A percentile compares a stretch with the other conserved stretches of the same genome.
Conservation (phyloP, 768 basidiomycete genomes). For the Pleurotus tuber-regium region DNA sequence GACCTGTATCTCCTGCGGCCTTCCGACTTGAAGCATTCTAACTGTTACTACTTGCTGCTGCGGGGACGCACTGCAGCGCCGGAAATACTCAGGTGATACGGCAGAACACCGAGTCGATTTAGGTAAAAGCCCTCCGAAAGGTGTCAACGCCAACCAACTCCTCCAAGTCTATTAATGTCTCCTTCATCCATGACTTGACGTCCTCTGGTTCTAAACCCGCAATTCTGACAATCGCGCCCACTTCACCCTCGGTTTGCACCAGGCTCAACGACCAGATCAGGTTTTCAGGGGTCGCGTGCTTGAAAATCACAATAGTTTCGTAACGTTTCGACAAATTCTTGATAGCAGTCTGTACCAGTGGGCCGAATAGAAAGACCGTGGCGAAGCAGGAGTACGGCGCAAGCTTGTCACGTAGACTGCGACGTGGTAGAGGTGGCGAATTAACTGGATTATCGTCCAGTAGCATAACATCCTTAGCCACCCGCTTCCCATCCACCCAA, state of each 20-base stretch:
- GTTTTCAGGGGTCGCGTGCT: slow-evolving; percentile 51
- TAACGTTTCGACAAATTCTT: slow-evolving; percentile 47
- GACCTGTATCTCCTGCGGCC: too few species aligned
- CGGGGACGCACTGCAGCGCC: too few species aligned
- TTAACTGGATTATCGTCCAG: slow-evolving; percentile 49
- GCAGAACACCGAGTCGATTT: slow-evolving; percentile 6
- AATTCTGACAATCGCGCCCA: slow-evolving; percentile 63
- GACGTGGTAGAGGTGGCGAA: slow-evolving; percentile 28
- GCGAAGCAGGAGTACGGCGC: slow-evolving; percentile 90
- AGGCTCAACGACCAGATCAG: slow-evolving; percentile 83
- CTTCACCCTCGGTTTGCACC: slow-evolving; percentile 35
- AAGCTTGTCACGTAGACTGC: slow-evolving; percentile 58
- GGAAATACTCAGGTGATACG: not conserved
- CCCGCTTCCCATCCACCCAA: slow-evolving; percentile 55
- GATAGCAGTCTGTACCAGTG: slow-evolving; percentile 48
- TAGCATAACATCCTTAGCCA: slow-evolving; percentile 77
- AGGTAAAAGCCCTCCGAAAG: slow-evolving; percentile 62
- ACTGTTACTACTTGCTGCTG: too few species aligned
- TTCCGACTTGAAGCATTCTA: too few species aligned
- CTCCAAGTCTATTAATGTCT: slow-evolving; percentile 49
- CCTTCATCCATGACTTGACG: slow-evolving; percentile 68
- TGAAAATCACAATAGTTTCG: slow-evolving; percentile 59
- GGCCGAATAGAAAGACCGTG: slow-evolving; percentile 78
- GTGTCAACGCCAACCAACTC: slow-evolving; percentile 59
- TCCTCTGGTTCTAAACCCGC: slow-evolving; percentile 77